phyloP scores from a whole-genome alignment of 2,329 filamentous ascomycete genomes.

The Verticillium zaregamsianum region DNA sequence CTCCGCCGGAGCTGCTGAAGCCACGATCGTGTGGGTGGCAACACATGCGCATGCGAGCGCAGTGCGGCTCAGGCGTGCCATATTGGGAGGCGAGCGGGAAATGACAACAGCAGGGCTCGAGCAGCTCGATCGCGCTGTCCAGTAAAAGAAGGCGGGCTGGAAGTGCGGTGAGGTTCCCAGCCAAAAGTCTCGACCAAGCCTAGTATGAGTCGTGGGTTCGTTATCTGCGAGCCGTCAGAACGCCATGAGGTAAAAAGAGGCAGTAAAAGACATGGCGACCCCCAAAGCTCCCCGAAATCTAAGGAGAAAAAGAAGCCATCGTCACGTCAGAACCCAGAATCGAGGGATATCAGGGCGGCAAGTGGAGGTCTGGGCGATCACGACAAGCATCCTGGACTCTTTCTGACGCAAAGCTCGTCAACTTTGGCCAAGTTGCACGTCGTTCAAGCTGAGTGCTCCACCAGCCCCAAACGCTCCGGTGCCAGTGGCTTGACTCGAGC shows the following conservation, averaged over 20 bases:
- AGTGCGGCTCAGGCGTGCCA: not conserved
- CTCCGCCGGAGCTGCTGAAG: not conserved
- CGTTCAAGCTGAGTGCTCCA: no score
- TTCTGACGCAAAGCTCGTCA: no score
- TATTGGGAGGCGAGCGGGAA: not conserved
- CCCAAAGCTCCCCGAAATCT: not conserved
- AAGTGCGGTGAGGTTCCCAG: not conserved
- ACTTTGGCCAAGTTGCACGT: no score
- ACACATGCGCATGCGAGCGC: not conserved
- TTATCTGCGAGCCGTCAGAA: not conserved
- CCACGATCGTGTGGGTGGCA: conserved; percentile 3
- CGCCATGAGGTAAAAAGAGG: not conserved
- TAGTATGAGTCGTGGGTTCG: not conserved
- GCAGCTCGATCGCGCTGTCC: not conserved
- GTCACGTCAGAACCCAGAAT: not conserved
- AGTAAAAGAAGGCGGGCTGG: not conserved
- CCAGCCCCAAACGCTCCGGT: no score
- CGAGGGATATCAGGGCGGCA: not conserved
- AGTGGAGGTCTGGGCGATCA: not conserved
- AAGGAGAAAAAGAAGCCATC: not conserved
- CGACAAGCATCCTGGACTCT: not conserved
- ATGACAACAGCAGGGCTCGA: not conserved
- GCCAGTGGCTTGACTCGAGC: no score
- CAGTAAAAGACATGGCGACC: not conserved
- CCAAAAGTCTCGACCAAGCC: not conserved